Conservation (phyloP, 164 flowering plant species). For the Magnolia sinica region DNA sequence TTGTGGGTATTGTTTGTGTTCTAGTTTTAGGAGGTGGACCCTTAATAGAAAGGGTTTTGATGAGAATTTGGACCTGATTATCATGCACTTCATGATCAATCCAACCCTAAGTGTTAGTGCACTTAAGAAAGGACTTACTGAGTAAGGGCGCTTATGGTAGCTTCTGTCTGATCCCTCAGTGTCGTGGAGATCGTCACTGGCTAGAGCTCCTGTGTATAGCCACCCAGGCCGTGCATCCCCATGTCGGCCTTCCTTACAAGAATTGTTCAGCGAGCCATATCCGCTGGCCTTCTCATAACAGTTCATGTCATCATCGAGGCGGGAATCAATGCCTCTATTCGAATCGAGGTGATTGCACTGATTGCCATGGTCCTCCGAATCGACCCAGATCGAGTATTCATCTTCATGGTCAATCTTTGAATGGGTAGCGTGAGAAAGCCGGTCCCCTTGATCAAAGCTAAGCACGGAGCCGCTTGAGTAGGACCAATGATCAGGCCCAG, state of each 20-base stretch:
- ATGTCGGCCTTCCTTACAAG: conserved; percentile 17
- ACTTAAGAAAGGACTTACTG: conserved; percentile 27
- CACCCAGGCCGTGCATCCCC: conserved; percentile 34
- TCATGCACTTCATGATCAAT: background rate
- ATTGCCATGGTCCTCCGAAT: conserved; percentile 16
- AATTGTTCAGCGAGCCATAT: conserved; percentile 7
- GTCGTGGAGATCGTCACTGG: conserved; percentile 26
- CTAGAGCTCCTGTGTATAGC: conserved; percentile 34
- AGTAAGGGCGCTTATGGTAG: conserved; percentile 44
- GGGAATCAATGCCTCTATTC: conserved; percentile 12
- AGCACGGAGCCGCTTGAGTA: conserved; percentile 42
- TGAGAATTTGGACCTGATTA: background rate
- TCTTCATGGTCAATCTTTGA: conserved; percentile 17
- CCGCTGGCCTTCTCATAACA: conserved; percentile 32
- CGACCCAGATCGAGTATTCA: conserved; percentile 40
- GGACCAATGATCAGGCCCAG: conserved; percentile 23
- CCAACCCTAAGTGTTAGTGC: background rate
- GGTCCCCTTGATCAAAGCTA: conserved; percentile 45
- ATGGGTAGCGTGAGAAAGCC: conserved; percentile 3
- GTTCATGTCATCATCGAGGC: conserved; percentile 31
- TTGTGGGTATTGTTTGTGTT: background rate
- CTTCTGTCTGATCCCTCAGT: conserved; percentile 24
- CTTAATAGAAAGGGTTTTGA: background rate
- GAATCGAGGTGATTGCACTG: conserved; percentile 20
- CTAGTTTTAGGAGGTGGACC: too few species aligned